A percentile compares a stretch with the other conserved stretches of the same genome.
Conservation (phyloP, 2,329 filamentous ascomycete genomes). For the Dendrostoma leiphaemia region DNA sequence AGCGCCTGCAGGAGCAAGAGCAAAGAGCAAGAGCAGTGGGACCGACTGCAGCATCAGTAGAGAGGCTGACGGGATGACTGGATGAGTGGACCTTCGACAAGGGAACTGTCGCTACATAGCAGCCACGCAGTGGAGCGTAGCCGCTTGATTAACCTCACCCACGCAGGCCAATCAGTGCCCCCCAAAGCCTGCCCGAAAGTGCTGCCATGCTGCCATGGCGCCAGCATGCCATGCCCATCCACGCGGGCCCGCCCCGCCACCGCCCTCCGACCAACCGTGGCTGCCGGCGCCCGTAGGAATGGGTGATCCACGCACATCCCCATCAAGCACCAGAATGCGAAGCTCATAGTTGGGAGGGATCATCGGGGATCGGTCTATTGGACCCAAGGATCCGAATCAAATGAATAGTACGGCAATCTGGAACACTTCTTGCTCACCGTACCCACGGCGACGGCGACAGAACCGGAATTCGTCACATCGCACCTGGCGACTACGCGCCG, state of each 20-base stretch:
- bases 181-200: not conserved
- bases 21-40: too few species aligned
- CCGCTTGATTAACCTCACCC: not conserved
- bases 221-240: not conserved
- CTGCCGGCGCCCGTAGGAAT: not conserved
- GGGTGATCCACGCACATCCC: not conserved
- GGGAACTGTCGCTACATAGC: too few species aligned
- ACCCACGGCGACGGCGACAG: not conserved
- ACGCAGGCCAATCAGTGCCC: not conserved
- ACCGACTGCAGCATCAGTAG: not conserved
- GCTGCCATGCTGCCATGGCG: not conserved
- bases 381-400: not conserved
- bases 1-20: too few species aligned
- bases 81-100: too few species aligned
- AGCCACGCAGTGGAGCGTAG: too few species aligned
- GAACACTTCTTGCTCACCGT: conserved; percentile 2
- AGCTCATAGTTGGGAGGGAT: too few species aligned
- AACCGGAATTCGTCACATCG: not conserved
- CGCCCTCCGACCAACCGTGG: not conserved
- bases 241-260: not conserved
- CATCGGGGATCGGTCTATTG: not conserved
- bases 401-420: too few species aligned
- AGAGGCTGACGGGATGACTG: not conserved
- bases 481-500: not conserved
- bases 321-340: not conserved